A percentile compares a stretch with the other conserved stretches of the same genome.
These are phyloP conservation scores for Aurifilum marmelostoma DNA, from an alignment of 2,329 filamentous ascomycete genomes.

Conservation along the genomic window DNA sequence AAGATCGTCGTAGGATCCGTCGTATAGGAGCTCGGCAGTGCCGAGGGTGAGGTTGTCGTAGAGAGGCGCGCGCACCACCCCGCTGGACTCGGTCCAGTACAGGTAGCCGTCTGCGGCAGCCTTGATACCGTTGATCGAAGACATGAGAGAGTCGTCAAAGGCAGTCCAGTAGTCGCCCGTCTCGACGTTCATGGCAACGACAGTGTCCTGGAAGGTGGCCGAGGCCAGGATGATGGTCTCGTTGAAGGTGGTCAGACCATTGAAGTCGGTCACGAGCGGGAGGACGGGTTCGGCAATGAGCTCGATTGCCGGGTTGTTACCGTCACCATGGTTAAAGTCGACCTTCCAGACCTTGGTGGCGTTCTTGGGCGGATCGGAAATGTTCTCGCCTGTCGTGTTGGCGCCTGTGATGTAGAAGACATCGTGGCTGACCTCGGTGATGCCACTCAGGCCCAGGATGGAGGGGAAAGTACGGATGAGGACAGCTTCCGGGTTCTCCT, in stretches of 20 bases:
- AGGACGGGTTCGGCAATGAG: conserved; percentile 6
- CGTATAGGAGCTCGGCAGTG: conserved; percentile 10
- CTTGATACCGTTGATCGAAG: conserved; percentile 16
- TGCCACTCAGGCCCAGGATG: conserved; percentile 11
- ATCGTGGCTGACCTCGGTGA: conserved; percentile 15
- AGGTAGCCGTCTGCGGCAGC: neutral
- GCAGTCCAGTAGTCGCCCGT: conserved; percentile 14
- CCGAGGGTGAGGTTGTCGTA: conserved; percentile 9
- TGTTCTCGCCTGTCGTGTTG: conserved; percentile 10
- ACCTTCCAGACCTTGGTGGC: conserved; percentile 14
- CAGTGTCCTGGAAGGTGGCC: conserved; percentile 8
- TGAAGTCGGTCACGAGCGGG: conserved; percentile 14
- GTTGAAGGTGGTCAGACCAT: conserved; percentile 16
- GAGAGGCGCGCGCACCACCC: neutral
- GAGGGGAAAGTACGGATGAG: conserved; percentile 9
- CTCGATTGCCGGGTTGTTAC: neutral
- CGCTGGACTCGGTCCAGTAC: conserved; percentile 12
- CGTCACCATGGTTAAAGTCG: conserved; percentile 10
- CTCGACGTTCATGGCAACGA: conserved; percentile 12
- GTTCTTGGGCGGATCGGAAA: conserved; percentile 2
- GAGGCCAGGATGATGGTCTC: conserved; percentile 16
- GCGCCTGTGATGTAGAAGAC: conserved; percentile 17
- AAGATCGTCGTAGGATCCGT: conserved; percentile 11
- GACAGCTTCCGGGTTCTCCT: conserved; percentile 9
- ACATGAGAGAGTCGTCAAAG: conserved; percentile 5